These are phyloP conservation scores for Cyclotella distinguenda DNA, from an alignment of 108 stramenopile species.

Conservation along the genomic window DNA sequence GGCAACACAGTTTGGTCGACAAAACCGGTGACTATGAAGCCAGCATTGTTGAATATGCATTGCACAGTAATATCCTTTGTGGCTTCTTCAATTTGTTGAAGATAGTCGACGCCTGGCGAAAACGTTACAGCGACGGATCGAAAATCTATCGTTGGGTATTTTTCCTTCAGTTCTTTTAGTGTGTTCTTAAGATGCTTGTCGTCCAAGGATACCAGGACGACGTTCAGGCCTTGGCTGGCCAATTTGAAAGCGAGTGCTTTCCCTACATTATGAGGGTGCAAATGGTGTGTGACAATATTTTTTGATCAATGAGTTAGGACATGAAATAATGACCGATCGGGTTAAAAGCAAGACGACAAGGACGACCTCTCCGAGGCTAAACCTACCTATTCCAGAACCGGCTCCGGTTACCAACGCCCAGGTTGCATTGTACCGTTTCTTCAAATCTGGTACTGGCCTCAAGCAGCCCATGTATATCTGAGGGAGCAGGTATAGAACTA, in stretches of 20 bases:
- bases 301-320: not conserved
- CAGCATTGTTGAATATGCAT: conserved; percentile 97
- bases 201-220: conserved; percentile 94
- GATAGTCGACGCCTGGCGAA: conserved; percentile 87
- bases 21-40: conserved; percentile 98
- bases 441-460: conserved; percentile 84
- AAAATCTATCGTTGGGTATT: conserved; percentile 86
- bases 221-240: conserved; percentile 94
- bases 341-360: not conserved
- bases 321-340: not conserved
- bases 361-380: not conserved
- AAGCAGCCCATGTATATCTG: conserved; percentile 75
- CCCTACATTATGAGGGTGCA: not conserved
- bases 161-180: conserved; percentile 66
- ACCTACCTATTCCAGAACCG: conserved; percentile 95
- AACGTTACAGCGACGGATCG: conserved; percentile 86
- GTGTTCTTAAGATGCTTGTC: conserved; percentile 89
- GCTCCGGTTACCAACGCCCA: conserved; percentile 99
- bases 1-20: conserved; percentile 91
- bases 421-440: conserved; percentile 82
- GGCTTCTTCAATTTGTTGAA: conserved; percentile 74
- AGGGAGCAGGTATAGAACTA: conserved; percentile 75
- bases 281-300: no score
- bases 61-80: conserved; percentile 90
- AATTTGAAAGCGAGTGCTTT: conserved; percentile 78